phyloP scores from a whole-genome alignment of 176 grass and related monocot genomes.

The Oryza officinalis region DNA sequence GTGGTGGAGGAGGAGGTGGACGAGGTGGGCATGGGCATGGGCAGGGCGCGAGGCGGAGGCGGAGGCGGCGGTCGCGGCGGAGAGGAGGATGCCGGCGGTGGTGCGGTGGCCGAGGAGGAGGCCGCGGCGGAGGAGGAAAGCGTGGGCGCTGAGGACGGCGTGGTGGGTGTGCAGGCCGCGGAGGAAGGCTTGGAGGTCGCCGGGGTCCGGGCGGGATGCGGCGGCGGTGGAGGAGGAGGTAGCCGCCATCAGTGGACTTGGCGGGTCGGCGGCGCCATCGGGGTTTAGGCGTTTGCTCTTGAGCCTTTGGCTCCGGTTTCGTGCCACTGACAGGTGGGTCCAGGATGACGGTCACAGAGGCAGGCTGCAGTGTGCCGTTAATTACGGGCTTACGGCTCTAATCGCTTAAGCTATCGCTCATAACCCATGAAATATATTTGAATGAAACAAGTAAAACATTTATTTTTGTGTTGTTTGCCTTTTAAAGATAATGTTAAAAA shows the following conservation, averaged over 20 bases:
- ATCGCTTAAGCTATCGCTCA: too few relatives aligned
- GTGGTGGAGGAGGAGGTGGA: conserved; percentile 43
- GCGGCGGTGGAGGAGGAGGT: not conserved
- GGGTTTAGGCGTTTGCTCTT: too few relatives aligned
- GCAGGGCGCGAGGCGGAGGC: not conserved
- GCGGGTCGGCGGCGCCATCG: too few relatives aligned
- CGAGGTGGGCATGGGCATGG: conserved; percentile 38
- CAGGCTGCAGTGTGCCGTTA: too few relatives aligned
- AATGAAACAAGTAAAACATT: too few relatives aligned
- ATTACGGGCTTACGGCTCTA: too few relatives aligned
- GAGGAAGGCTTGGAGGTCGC: conserved; percentile 38
- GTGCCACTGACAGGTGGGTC: too few relatives aligned
- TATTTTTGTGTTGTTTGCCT: too few relatives aligned
- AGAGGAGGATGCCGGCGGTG: conserved; percentile 41
- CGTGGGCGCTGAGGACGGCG: conserved; percentile 39
- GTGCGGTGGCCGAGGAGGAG: conserved; percentile 48
- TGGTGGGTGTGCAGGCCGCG: conserved; percentile 34
- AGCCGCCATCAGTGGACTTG: conserved; percentile 15
- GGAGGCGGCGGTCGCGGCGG: conserved; percentile 17
- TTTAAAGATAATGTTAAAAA: too few relatives aligned
- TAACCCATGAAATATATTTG: too few relatives aligned
- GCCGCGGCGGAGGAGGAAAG: conserved; percentile 46
- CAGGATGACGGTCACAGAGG: too few relatives aligned
- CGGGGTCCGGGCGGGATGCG: conserved; percentile 4
- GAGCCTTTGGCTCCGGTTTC: too few relatives aligned